phyloP scores from a whole-genome alignment of 129 eudicot species.

The Cynara cardunculus region DNA sequence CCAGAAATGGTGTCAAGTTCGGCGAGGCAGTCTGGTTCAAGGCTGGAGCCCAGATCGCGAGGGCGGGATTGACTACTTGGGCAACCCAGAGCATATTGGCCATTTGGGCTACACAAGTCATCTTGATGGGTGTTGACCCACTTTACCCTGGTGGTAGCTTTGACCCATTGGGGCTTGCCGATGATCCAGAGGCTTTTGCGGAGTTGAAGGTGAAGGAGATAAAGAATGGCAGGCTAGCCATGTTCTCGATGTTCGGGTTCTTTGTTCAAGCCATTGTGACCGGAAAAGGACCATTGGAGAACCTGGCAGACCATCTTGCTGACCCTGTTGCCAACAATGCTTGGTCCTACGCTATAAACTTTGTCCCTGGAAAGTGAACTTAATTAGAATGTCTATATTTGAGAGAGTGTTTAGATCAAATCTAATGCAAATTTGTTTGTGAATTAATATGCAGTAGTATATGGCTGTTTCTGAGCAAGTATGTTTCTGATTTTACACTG shows the following conservation, averaged over 20 bases:
- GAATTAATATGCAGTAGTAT: neutral
- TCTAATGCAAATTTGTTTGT: neutral
- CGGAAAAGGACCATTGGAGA: slow-evolving; percentile 30
- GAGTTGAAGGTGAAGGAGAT: slow-evolving; percentile 19
- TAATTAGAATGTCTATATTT: neutral
- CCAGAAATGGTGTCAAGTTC: slow-evolving; percentile 21
- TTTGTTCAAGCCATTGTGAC: slow-evolving; percentile 33
- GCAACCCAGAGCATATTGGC: slow-evolving; percentile 24
- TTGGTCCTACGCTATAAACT: slow-evolving; percentile 3
- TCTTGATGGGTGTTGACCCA: slow-evolving; percentile 15
- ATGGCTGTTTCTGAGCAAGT: neutral
- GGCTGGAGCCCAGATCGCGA: slow-evolving; percentile 27
- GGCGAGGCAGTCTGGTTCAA: slow-evolving; percentile 27
- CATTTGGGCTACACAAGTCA: slow-evolving; percentile 20
- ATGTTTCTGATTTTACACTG: neutral
- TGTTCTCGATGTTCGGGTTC: slow-evolving; percentile 34
- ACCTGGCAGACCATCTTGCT: slow-evolving; percentile 24
- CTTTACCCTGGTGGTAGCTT: neutral
- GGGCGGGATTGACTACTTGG: slow-evolving; percentile 27
- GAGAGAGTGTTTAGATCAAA: neutral
- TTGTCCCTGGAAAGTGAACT: neutral
- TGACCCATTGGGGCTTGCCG: neutral
- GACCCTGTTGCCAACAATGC: slow-evolving; percentile 26
- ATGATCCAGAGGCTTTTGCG: slow-evolving; percentile 6
- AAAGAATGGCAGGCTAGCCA: slow-evolving; percentile 25